Evolutionary conservation across 768 basidiomycete species (phyloP).

Genomic region (Termitomyces sp.): DNA sequence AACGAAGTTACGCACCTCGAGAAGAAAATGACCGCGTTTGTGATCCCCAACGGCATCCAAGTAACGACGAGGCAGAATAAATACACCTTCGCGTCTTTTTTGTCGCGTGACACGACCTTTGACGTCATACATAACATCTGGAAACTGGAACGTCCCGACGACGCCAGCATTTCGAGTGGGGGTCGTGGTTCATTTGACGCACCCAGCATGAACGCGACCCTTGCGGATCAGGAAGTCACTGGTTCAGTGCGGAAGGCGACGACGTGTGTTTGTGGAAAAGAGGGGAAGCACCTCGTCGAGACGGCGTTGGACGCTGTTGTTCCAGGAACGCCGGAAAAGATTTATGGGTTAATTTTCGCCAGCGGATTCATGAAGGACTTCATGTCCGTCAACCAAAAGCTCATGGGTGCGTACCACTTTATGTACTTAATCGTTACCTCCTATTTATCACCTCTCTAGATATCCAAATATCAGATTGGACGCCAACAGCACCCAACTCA

Average conservation of each 20-base stretch:
- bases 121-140: constrained; percentile 97
- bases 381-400: constrained; percentile 83
- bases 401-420: constrained; percentile 61
- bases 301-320: constrained; percentile 73
- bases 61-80: constrained; percentile 80
- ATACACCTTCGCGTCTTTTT: constrained; percentile 95
- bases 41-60: constrained; percentile 95
- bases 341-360: constrained; percentile 94
- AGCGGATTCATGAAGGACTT: constrained; percentile 96
- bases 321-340: constrained; percentile 91
- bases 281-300: constrained; percentile 69
- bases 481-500: constrained; percentile 57
- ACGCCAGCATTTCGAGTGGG: constrained; percentile 34
- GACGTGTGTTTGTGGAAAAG: constrained; percentile 69
- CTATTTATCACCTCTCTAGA: constrained; percentile 43
- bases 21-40: constrained; percentile 97
- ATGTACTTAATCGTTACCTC: neutral
- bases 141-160: constrained; percentile 82
- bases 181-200: constrained; percentile 34
- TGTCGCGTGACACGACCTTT: constrained; percentile 92
- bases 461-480: constrained; percentile 95
- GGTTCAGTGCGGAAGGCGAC: constrained; percentile 50
- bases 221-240: constrained; percentile 17
- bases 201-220: constrained; percentile 16
- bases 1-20: constrained; percentile 84